Evolutionary conservation across 768 basidiomycete species (phyloP), one percentile per base, ranked within the genome.

Genomic region (Chalciporus sphaerocephalus): DNA sequence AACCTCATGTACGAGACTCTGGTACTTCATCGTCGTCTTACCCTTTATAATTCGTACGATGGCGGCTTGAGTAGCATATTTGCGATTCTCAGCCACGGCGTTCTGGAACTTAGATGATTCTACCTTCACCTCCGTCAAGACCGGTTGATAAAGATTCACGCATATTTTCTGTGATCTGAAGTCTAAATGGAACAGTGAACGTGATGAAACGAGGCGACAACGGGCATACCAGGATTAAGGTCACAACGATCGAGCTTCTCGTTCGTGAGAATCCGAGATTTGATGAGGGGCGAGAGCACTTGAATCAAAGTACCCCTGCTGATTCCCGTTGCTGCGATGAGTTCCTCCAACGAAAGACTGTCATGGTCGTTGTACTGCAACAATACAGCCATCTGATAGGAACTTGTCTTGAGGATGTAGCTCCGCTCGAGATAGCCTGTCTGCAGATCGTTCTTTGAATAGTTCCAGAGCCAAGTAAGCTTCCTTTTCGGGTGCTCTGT

Each of bases 381-480:
- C 28, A 98, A 74, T n/a, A 98, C 85, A 8, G 90, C 89, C 79
- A 89, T 90, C 68, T 99, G 96, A 69, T 87, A 97, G 7, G 92
- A 81, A 56, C 89, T 93, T 24, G 91, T 92, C 84, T 93, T 90
- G 62, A 98, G 72, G 56, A 95, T 92, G 71, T 97, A 97, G 67
- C 93, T 96, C 68, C 92, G 92, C 59, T 84, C 85, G 43, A 91
- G 75, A 68, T 96, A 92, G 61, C 87, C 93, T 52, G 94, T 94
- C 45, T 87, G 81, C 5, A 99, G 78, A 63, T 99, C 96, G 69
- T 94, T 94, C 73, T 95, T 95, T 44, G 85, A 92, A 64, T 94
- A 91, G 60, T 97, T 95, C 96, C 96, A 99, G 9, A 98, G 71
- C 95, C 95, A 99, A 0, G 91, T 94, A 33, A 99, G 77, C 61